Evolutionary conservation across 2,329 filamentous ascomycete genomes (phyloP).

Genomic region (Hypoxylon sp.): DNA sequence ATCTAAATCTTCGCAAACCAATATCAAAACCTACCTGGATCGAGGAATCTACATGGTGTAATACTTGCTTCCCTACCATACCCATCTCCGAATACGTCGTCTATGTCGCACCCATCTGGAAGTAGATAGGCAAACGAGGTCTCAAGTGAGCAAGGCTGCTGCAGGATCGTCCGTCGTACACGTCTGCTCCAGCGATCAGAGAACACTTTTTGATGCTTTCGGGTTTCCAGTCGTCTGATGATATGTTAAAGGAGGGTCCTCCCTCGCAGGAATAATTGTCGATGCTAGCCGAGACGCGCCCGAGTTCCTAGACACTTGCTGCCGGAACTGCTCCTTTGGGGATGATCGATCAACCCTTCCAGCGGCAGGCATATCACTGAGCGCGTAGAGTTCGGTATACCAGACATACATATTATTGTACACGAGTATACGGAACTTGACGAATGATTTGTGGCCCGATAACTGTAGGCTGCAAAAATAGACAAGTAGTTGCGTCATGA

Average conservation of each 20-base stretch:
- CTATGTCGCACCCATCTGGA: constrained; percentile 30
- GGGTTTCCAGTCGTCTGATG: constrained; percentile 30
- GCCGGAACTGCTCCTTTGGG: constrained; percentile 23
- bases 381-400: constrained; percentile 27
- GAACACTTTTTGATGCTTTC: constrained; percentile 17
- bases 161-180: constrained; percentile 30
- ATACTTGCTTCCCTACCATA: constrained; percentile 8
- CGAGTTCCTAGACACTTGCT: constrained; percentile 33
- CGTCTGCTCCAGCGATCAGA: constrained; percentile 19
- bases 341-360: constrained; percentile 32
- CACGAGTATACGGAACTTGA: constrained; percentile 26
- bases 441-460: constrained; percentile 28
- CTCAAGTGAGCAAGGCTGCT: constrained; percentile 32
- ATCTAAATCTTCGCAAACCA: constrained; percentile 39
- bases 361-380: constrained; percentile 30
- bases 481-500: constrained; percentile 49
- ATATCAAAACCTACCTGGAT: constrained; percentile 33
- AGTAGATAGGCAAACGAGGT: constrained; percentile 33
- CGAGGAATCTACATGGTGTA: constrained; percentile 25
- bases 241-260: constrained; percentile 6
- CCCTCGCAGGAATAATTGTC: constrained; percentile 31
- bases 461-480: constrained; percentile 30
- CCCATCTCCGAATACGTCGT: constrained; percentile 29
- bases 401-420: constrained; percentile 21
- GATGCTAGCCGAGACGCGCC: constrained; percentile 37